Conservation (phyloP, 2,329 filamentous ascomycete species). For the Pseudogymnoascus sp. region DNA sequence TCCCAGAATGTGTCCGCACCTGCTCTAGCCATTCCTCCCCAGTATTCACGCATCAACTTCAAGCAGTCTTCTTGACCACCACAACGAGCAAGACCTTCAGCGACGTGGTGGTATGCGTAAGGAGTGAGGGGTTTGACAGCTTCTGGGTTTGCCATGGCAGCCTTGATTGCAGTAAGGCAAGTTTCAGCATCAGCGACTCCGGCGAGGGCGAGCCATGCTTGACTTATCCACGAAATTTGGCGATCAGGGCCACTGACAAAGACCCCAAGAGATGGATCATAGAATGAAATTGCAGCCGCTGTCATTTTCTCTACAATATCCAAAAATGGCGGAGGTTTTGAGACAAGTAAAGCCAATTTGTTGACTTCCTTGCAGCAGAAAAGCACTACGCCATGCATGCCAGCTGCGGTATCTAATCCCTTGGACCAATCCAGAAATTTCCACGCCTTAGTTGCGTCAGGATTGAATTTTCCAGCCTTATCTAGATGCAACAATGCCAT, state of each 20-base stretch:
- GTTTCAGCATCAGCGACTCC: constrained; percentile 21
- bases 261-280: constrained; percentile 19
- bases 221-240: constrained; percentile 30
- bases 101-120: constrained; percentile 30
- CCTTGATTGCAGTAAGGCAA: constrained; percentile 23
- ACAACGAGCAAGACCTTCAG: constrained; percentile 27
- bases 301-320: constrained; percentile 23
- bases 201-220: constrained; percentile 31
- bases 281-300: constrained; percentile 21
- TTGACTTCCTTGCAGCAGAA: constrained; percentile 29
- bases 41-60: constrained; percentile 30
- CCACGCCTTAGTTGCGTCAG: constrained; percentile 22
- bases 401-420: constrained; percentile 27
- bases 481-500: constrained; percentile 26
- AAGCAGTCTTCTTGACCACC: constrained; percentile 27
- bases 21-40: constrained; percentile 31
- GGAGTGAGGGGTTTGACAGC: constrained; percentile 30
- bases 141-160: constrained; percentile 23
- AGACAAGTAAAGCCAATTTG: constrained; percentile 26
- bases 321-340: constrained; percentile 22
- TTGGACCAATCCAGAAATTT: constrained; percentile 33
- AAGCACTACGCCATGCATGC: constrained; percentile 29
- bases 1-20: constrained; percentile 34
- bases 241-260: constrained; percentile 27
- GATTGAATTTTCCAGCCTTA: constrained; percentile 21